phyloP scores from a whole-genome alignment of 176 grass and related monocot species.

The Coix lacrymajobi region DNA sequence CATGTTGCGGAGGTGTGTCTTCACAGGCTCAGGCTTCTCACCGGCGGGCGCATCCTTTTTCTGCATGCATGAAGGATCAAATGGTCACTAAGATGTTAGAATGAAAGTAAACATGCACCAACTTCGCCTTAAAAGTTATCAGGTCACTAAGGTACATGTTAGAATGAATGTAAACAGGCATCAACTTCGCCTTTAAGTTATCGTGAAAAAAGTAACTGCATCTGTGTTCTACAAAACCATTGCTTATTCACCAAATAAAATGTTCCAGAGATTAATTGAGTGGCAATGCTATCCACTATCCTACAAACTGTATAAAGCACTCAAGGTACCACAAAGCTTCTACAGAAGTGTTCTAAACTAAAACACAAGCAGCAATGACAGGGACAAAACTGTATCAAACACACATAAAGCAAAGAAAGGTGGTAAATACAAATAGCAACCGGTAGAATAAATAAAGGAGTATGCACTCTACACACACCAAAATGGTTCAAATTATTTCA shows the following conservation, averaged over 20 bases:
- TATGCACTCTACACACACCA: too few species aligned
- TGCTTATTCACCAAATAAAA: neutral
- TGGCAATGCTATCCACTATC: neutral
- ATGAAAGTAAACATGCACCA: neutral
- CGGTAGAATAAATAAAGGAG: too few species aligned
- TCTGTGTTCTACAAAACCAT: too few species aligned
- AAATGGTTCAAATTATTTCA: too few species aligned
- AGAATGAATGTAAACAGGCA: too few species aligned
- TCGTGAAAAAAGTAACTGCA: too few species aligned
- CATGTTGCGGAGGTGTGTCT: conserved; percentile 78
- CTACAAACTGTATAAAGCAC: too few species aligned
- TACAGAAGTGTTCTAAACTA: too few species aligned
- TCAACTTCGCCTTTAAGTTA: too few species aligned
- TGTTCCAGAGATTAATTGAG: neutral
- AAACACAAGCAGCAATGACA: neutral
- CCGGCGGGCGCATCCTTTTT: conserved; percentile 61
- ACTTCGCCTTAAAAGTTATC: too few species aligned
- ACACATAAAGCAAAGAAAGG: neutral
- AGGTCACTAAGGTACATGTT: neutral
- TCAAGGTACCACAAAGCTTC: too few species aligned
- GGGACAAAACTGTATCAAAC: neutral
- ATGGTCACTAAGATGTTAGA: neutral
- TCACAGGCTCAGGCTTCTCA: conserved; percentile 67
- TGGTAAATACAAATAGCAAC: too few species aligned
- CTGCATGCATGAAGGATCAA: conserved; percentile 3